Evolutionary conservation across 2,329 filamentous ascomycete genomes (phyloP).

Genomic region (Herpotrichia juniperi): DNA sequence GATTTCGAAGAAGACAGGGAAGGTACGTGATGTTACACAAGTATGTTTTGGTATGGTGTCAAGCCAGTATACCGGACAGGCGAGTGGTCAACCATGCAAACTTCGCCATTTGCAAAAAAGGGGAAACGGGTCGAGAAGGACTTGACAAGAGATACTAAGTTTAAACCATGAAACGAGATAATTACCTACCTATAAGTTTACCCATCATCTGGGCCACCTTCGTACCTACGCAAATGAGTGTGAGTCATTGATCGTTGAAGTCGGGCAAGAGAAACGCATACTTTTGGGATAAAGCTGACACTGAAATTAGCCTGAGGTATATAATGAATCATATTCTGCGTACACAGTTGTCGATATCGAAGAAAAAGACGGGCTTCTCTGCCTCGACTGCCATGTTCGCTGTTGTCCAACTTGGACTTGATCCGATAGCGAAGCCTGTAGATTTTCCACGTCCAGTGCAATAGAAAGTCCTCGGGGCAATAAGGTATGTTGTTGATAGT

Average conservation of each 20-base stretch:
- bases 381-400: conserved; percentile 29
- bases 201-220: conserved; percentile 91
- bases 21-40: too few relatives aligned
- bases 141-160: conserved; percentile 68
- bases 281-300: conserved; percentile 80
- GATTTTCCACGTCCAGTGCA: background rate
- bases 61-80: too few relatives aligned
- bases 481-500: too few relatives aligned
- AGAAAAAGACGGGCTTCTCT: conserved; percentile 67
- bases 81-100: too few relatives aligned
- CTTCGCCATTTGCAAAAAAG: too few relatives aligned
- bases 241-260: conserved; percentile 18
- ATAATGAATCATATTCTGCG: conserved; percentile 32
- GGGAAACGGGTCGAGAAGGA: too few relatives aligned
- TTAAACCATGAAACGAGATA: background rate
- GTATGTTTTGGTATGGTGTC: too few relatives aligned
- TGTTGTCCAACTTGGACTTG: too few relatives aligned
- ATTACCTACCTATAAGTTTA: conserved; percentile 67
- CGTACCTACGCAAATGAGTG: conserved; percentile 58
- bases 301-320: background rate
- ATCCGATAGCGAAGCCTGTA: too few relatives aligned
- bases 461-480: too few relatives aligned
- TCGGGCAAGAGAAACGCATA: conserved; percentile 48
- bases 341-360: conserved; percentile 97
- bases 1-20: too few relatives aligned